Evolutionary conservation across 345 rosid species (phyloP).

Genomic region (Eucalyptus pauciflora): DNA sequence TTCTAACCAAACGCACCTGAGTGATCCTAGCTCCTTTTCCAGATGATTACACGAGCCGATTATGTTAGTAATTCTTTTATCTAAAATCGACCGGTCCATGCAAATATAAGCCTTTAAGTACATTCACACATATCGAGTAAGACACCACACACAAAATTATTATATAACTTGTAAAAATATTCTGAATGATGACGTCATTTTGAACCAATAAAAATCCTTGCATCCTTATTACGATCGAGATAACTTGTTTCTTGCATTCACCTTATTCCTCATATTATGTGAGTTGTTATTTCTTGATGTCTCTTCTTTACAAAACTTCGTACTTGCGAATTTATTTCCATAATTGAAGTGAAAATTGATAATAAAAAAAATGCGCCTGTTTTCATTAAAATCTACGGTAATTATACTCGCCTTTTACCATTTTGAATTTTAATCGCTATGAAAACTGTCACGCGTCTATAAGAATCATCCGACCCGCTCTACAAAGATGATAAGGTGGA

Average conservation of each 20-base stretch:
- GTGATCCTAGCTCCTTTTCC: background rate
- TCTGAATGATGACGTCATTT: background rate
- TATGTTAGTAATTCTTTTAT: background rate
- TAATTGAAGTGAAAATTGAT: background rate
- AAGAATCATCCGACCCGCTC: background rate
- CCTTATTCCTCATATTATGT: background rate
- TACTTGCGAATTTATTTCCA: background rate
- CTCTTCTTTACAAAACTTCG: background rate
- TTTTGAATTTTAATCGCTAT: background rate
- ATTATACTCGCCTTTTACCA: background rate
- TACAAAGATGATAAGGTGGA: background rate
- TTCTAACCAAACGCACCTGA: too few relatives aligned
- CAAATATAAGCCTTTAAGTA: background rate
- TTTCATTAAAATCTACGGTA: background rate
- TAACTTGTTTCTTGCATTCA: background rate
- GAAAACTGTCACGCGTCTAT: background rate
- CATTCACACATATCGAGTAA: background rate
- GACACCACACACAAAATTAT: background rate
- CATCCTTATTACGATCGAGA: background rate
- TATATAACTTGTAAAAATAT: background rate
- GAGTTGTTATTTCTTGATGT: background rate
- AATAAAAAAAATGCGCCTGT: background rate
- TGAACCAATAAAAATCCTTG: background rate
- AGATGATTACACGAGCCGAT: background rate
- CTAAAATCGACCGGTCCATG: background rate